Evolutionary conservation across 176 grass and related monocot genomes (phyloP).

Genomic region (Leersia perrieri): DNA sequence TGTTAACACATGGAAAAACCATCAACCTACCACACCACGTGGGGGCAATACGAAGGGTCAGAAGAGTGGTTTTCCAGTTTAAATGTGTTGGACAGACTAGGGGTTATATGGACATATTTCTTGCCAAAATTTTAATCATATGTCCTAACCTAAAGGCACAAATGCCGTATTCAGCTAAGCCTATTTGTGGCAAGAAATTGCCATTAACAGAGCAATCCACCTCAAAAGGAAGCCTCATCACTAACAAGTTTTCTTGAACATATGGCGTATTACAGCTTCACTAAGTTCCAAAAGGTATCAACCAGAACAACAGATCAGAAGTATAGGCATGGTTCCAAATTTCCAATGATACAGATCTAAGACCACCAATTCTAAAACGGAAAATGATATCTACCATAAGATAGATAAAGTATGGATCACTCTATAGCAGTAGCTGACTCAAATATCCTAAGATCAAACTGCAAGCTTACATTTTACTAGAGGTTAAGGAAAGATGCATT

Average conservation of each 20-base stretch:
- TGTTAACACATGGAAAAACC: background rate
- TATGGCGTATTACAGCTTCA: background rate
- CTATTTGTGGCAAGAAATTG: constrained; percentile 6
- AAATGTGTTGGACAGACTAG: background rate
- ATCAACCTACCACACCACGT: background rate
- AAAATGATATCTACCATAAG: background rate
- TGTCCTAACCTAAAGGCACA: background rate
- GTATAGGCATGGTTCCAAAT: background rate
- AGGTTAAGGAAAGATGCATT: constrained; percentile 5
- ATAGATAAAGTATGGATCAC: background rate
- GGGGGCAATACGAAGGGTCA: background rate
- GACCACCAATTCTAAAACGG: background rate
- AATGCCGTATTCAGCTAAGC: background rate
- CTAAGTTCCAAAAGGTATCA: background rate
- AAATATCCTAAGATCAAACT: constrained; percentile 19
- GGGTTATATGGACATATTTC: background rate
- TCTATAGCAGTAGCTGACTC: background rate
- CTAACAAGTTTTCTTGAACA: background rate
- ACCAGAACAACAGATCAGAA: background rate
- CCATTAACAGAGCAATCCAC: background rate
- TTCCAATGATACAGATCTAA: background rate
- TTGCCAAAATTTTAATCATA: constrained; percentile 20
- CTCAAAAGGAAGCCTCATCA: constrained; percentile 4
- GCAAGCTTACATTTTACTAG: constrained; percentile 25
- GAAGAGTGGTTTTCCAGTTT: background rate